Percentiles rank a stretch among this genome's conserved stretches.
Evolutionary conservation across 106 monocot genomes (phyloP).

Genomic region (Acorus gramineus): DNA sequence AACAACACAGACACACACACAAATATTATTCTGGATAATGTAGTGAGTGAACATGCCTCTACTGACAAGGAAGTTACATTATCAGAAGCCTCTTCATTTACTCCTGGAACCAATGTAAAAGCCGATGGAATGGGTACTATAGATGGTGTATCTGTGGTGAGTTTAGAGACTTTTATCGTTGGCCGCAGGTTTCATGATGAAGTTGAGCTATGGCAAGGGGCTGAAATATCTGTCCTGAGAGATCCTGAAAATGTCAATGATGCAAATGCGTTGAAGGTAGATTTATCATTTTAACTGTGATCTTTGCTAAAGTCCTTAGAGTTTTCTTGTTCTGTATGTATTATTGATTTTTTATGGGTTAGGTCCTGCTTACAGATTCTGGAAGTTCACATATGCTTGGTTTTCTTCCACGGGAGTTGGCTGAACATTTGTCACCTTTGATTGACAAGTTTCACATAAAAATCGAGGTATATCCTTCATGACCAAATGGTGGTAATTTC

Average conservation of each 20-base stretch:
- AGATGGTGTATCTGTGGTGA: constrained; percentile 6
- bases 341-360: constrained; percentile 9
- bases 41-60: neutral
- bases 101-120: constrained; percentile 1
- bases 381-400: constrained; percentile 39
- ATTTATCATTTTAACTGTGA: neutral
- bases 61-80: constrained; percentile 1
- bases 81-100: neutral
- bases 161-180: constrained; percentile 70
- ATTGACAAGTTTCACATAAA: constrained; percentile 47
- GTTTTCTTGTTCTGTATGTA: neutral
- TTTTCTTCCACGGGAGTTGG: constrained; percentile 73
- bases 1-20: too few relatives aligned
- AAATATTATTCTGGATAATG: too few relatives aligned
- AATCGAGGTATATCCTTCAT: constrained; percentile 38
- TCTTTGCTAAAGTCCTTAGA: too few relatives aligned
- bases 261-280: constrained; percentile 77
- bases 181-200: constrained; percentile 61
- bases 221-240: constrained; percentile 35
- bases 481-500: neutral
- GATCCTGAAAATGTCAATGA: constrained; percentile 75
- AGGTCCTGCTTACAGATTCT: constrained; percentile 54
- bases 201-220: constrained; percentile 36
- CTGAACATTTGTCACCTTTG: constrained; percentile 64
- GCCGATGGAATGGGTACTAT: constrained; percentile 7